These are phyloP conservation scores for Yamadazyma siamensis DNA, from an alignment of 1,139 yeast species.

Conservation along the genomic window DNA sequence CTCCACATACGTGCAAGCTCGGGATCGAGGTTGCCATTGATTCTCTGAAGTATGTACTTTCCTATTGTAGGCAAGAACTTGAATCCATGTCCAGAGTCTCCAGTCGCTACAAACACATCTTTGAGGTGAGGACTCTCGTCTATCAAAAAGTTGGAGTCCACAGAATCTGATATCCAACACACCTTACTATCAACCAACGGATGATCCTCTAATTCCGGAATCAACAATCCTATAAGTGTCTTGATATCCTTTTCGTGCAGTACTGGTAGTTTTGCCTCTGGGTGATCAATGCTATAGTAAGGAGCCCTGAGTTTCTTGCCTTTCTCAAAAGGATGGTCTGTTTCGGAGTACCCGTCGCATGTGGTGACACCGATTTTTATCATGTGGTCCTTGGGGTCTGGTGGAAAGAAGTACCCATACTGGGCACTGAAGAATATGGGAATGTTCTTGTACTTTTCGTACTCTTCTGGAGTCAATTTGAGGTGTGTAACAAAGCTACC, in stretches of 20 bases:
- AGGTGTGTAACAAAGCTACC: conserved; percentile 35
- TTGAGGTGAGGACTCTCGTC: conserved; percentile 35
- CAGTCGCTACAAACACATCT: conserved; percentile 38
- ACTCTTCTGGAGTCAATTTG: conserved; percentile 23
- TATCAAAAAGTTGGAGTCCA: conserved; percentile 36
- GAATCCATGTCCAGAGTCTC: conserved; percentile 45
- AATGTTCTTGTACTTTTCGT: conserved; percentile 23
- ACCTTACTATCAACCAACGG: conserved; percentile 15
- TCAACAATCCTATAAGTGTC: conserved; percentile 10
- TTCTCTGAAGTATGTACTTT: conserved; percentile 23
- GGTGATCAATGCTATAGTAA: conserved; percentile 26
- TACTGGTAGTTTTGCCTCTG: conserved; percentile 32
- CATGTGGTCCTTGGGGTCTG: conserved; percentile 30
- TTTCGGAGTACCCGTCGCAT: conserved; percentile 27
- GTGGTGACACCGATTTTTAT: conserved; percentile 41
- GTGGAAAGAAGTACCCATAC: conserved; percentile 40
- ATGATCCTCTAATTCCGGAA: conserved; percentile 13
- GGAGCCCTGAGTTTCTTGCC: conserved; percentile 28
- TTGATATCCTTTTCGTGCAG: conserved; percentile 12
- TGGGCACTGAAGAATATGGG: conserved; percentile 39
- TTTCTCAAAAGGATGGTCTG: conserved; percentile 23
- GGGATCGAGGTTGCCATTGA: conserved; percentile 19
- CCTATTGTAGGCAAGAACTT: conserved; percentile 34
- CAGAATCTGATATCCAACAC: conserved; percentile 45
- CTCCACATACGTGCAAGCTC: conserved; percentile 22